Conservation (phyloP, 257 asterid genomes). For the Cinchona pubescens region DNA sequence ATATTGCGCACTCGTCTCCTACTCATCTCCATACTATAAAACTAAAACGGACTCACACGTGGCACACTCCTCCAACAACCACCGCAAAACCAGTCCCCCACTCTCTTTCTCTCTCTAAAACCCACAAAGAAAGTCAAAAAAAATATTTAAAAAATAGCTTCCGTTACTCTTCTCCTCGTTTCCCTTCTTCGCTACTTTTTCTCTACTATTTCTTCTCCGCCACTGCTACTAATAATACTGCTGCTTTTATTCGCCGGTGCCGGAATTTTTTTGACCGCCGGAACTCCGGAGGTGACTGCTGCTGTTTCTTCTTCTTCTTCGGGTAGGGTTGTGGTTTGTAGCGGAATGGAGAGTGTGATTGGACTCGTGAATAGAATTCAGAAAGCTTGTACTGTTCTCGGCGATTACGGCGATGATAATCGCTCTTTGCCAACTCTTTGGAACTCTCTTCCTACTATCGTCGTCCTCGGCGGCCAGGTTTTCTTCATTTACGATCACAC, state of each 20-base stretch:
- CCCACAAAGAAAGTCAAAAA: conserved; percentile 1
- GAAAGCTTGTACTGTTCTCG: conserved; percentile 36
- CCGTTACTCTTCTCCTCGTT: conserved; percentile 21
- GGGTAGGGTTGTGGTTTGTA: not conserved
- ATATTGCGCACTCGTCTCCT: too few relatives aligned
- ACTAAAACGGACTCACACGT: conserved; percentile 15
- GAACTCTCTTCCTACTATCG: conserved; percentile 47
- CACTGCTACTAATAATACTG: not conserved
- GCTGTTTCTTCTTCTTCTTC: too few relatives aligned
- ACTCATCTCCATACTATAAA: too few relatives aligned
- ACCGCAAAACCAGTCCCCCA: not conserved
- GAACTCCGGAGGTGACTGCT: not conserved
- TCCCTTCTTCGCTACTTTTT: conserved; percentile 6
- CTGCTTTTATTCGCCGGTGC: conserved; percentile 5
- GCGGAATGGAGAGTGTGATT: conserved; percentile 33
- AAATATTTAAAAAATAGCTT: conserved; percentile 24
- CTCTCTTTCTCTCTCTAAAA: conserved; percentile 8
- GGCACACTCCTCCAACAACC: conserved; percentile 21
- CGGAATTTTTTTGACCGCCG: not conserved
- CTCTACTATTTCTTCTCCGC: not conserved
- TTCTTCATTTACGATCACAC: not conserved
- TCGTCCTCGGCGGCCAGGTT: conserved; percentile 51
- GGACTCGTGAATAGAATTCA: conserved; percentile 38
- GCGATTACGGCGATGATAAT: conserved; percentile 39
- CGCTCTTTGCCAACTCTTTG: conserved; percentile 41